These are phyloP conservation scores for Boletellus deceptivus DNA, from an alignment of 1,284 basidiomycete genomes.

Conservation along the genomic window DNA sequence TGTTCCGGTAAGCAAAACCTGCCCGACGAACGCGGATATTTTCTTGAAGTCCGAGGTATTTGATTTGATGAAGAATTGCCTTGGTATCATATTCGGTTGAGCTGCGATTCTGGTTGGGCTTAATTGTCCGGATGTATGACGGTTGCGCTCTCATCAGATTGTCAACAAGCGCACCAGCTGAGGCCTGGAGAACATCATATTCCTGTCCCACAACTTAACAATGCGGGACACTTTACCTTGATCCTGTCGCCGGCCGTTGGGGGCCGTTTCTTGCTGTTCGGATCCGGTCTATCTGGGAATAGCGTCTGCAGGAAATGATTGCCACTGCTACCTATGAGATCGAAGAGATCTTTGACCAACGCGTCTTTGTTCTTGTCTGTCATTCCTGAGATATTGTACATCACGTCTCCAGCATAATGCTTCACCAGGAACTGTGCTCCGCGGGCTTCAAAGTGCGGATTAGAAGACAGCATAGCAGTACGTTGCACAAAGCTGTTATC, in stretches of 20 bases:
- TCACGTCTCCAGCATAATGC: slow-evolving; percentile 98
- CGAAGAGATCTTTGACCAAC: slow-evolving; percentile 91
- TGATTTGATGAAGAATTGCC: slow-evolving; percentile 97
- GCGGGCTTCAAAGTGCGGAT: slow-evolving; percentile 91
- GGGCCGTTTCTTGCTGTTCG: slow-evolving; percentile 96
- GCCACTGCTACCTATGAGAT: slow-evolving; percentile 78
- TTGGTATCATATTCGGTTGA: slow-evolving; percentile 91
- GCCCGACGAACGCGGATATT: slow-evolving; percentile 97
- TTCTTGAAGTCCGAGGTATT: slow-evolving; percentile 98
- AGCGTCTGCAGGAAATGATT: slow-evolving; percentile 86
- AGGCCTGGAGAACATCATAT: slow-evolving; percentile 49
- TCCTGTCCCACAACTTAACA: slow-evolving; percentile 7
- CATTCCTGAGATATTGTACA: slow-evolving; percentile 98
- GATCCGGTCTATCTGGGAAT: slow-evolving; percentile 95
- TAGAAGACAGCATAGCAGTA: slow-evolving; percentile 75
- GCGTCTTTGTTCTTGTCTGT: slow-evolving; percentile 99
- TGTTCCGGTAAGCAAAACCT: slow-evolving; percentile 96
- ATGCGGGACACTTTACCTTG: slow-evolving; percentile 55
- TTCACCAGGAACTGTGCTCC: slow-evolving; percentile 88
- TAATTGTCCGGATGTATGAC: slow-evolving; percentile 99
- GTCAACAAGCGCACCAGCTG: slow-evolving; percentile 93
- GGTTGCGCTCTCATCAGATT: slow-evolving; percentile 96
- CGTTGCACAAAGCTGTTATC: slow-evolving; percentile 98
- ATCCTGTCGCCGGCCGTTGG: slow-evolving; percentile 99
- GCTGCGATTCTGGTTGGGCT: slow-evolving; percentile 97